Base-by-base conservation (phyloP, 768 basidiomycete species). In the Suillus variegatus region DNA sequence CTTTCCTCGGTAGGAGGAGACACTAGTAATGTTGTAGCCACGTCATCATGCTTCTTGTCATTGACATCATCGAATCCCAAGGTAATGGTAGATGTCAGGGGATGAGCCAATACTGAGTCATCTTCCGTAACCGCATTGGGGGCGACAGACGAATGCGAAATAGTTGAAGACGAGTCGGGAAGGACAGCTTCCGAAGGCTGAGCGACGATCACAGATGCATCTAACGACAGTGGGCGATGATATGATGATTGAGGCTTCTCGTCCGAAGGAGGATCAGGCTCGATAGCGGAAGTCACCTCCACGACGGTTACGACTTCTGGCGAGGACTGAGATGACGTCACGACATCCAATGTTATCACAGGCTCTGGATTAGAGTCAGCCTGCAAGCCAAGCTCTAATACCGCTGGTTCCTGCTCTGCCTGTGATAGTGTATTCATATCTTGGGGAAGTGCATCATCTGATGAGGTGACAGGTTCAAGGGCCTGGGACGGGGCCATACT, bases 321-420 rank as follows among this genome's bases (percentile, higher is more conserved):
- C 9, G 25, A 58, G 40, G 38, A 41, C 13, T 41, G 57, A 41
- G 57, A 25, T 16, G 57, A 10, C 9, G 57, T 16, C 16, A 5
- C 16, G 22, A 41, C 9, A 14, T 58, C 38, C 16, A 41, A 40
- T 41, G 57, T 25, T 6, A 58, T 18, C 4, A 16, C 22, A 25
- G 57, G 40, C 2, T 9, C 57, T 43, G 18, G 3, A 28, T 18
- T 28, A 20, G 16, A 41, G 25, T 41, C 57, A 13, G 22, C 40
- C 25, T 60, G 57, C 10, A 28, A 41, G 25, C 16, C 16, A 28
- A 28, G 16, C 57, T 6, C 57, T 41, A 18, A 9, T 28, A 20
- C 25, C 25, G 55, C 62, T 3, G 58, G 22, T 12, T 65, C 54
- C 49, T 70, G 67, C n/a, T 22, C 66, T 49, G 55, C 55, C 35